phyloP scores from a whole-genome alignment of 2,329 filamentous ascomycete genomes.

The Diplodia intermedia region DNA sequence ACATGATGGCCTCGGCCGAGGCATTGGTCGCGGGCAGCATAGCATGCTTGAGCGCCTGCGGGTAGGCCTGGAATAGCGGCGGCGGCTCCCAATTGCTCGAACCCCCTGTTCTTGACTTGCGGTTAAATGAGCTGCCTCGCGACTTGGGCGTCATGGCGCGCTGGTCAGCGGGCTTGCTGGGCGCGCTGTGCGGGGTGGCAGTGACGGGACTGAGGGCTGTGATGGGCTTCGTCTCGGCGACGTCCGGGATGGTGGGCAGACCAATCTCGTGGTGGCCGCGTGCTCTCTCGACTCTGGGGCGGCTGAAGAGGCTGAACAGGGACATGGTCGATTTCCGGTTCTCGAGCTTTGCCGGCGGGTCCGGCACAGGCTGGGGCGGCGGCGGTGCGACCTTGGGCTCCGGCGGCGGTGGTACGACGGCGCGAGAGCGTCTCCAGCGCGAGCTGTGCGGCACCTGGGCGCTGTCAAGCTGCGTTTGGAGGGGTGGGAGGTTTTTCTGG shows the following conservation, averaged over 20 bases:
- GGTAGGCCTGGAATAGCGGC: slow-evolving; percentile 85
- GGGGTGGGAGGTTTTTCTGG: slow-evolving; percentile 38
- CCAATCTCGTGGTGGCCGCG: slow-evolving; percentile 55
- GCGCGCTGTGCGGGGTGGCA: slow-evolving; percentile 18
- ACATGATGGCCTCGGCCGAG: slow-evolving; percentile 72
- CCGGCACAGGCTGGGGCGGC: slow-evolving; percentile 13
- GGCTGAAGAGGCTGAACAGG: slow-evolving; percentile 58
- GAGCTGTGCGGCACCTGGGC: slow-evolving; percentile 39
- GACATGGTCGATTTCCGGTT: slow-evolving; percentile 54
- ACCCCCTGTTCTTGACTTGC: slow-evolving; percentile 5
- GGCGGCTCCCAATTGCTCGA: slow-evolving; percentile 60
- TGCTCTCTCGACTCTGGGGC: slow-evolving; percentile 57
- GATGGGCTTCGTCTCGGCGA: slow-evolving; percentile 34
- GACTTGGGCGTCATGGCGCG: slow-evolving; percentile 19
- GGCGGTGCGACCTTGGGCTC: slow-evolving; percentile 21
- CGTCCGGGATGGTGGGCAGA: slow-evolving; percentile 44
- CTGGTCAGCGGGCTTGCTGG: neutral
- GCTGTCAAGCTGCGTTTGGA: slow-evolving; percentile 32
- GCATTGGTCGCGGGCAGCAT: slow-evolving; percentile 71
- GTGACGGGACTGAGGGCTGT: slow-evolving; percentile 28
- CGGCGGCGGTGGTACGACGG: slow-evolving; percentile 39
- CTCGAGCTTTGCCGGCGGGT: slow-evolving; percentile 39
- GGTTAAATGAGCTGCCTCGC: slow-evolving; percentile 18
- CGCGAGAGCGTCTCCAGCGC: slow-evolving; percentile 48
- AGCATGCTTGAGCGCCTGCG: slow-evolving; percentile 79